Base-by-base conservation (phyloP, 2,329 filamentous ascomycete genomes). In the Penicillium sp. region DNA sequence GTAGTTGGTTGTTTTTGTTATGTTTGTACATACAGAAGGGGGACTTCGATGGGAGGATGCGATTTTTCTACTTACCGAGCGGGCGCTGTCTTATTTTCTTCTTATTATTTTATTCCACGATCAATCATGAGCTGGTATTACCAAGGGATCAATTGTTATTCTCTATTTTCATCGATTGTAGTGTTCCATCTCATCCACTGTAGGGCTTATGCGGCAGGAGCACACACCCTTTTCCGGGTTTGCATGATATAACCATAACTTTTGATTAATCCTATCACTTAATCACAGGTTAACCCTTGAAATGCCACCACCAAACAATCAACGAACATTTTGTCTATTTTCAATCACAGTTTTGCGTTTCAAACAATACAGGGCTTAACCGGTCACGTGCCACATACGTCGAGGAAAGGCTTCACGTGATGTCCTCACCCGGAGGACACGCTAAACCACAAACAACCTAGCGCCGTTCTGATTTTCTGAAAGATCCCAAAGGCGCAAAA, bases 401-500 rank as follows among this genome's bases (percentile, higher is more conserved):
- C 33, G 23, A 25, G 5, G 25, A 21, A 23, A 5, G 1, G 1
- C 0, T 23, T 48, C 67, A 73, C 69, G 70, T 69, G 68, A 62
- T 4, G 13, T 47, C 38, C 55, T 58, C 63, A 59, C 63, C 62
- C 66, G 66, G 62, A 54, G 44, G 21, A 53, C 15, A 41, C 52
- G 45, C 73, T 75, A 75, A 51, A 58, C 61, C 2, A 0, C 35
- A 53, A 33, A 21, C 1, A 58, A 61, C n/a, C 60, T 75, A 75
- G 73, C 66, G 68, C 53, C 7, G 45, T 68, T 68, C 67, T 71
- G 67, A 73, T 74, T 75, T 75, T 75, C 72, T 61, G 70, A 73
- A 72, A 72, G 70, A 72, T 71, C 70, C 67, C 65, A 69, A 68
- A 71, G 68, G 68, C 69, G 70, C 70, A 66, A 68, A 73, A 73